These are phyloP conservation scores for Leccinum longicurvipes DNA, from an alignment of 768 basidiomycete genomes.

Conservation along the genomic window DNA sequence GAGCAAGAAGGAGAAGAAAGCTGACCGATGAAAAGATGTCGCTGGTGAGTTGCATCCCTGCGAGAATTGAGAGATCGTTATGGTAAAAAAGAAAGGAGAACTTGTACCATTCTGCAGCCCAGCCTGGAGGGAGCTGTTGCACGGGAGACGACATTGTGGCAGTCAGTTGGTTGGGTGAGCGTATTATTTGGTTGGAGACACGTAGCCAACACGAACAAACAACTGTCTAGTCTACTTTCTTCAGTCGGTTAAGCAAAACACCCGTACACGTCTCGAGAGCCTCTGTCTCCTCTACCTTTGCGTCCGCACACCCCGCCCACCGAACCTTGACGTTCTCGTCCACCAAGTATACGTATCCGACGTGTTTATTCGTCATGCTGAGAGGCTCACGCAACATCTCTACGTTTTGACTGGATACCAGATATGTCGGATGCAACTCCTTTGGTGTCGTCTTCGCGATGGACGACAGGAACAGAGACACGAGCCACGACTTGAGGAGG, in stretches of 20 bases:
- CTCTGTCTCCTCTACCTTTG: conserved; percentile 67
- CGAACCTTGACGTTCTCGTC: conserved; percentile 82
- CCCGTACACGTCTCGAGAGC: conserved; percentile 66
- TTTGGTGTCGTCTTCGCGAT: conserved; percentile 65
- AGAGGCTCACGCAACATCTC: conserved; percentile 82
- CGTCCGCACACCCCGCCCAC: conserved; percentile 91
- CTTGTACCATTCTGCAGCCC: conserved; percentile 87
- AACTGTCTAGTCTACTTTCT: conserved; percentile 25
- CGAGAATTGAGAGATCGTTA: not conserved
- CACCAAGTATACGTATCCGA: conserved; percentile 90
- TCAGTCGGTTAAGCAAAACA: conserved; percentile 61
- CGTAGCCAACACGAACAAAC: conserved; percentile 29
- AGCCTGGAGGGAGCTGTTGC: conserved; percentile 86
- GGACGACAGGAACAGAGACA: conserved; percentile 76
- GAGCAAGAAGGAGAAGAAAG: conserved; percentile 14
- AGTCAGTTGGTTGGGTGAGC: not conserved
- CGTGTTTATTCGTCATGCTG: conserved; percentile 84
- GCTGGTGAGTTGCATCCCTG: conserved; percentile 79
- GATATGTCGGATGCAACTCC: conserved; percentile 64
- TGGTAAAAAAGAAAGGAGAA: not conserved
- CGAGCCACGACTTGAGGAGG: conserved; percentile 84
- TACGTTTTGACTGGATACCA: conserved; percentile 80
- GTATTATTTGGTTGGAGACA: conserved; percentile 22
- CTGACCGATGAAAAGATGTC: conserved; percentile 88
- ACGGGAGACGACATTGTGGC: conserved; percentile 42